These are phyloP conservation scores for Fusarium sp. DNA, from an alignment of 2,329 filamentous ascomycete genomes.

Conservation along the genomic window DNA sequence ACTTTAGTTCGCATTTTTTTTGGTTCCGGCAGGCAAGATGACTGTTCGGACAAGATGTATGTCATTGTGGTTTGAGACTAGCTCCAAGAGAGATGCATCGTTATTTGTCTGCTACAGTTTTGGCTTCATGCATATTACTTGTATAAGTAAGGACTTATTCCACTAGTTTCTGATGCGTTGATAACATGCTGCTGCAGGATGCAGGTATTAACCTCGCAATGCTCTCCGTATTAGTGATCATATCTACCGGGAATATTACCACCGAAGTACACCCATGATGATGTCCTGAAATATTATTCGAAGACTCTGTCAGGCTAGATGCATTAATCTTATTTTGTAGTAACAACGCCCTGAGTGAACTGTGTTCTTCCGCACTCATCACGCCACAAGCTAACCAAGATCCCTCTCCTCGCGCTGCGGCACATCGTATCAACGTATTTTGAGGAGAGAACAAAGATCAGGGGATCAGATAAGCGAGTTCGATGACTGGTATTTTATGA, in stretches of 20 bases:
- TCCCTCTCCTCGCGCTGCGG: neutral
- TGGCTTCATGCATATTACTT: neutral
- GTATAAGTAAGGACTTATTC: neutral
- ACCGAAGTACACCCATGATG: neutral
- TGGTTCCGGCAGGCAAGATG: neutral
- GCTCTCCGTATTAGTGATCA: neutral
- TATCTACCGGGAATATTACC: neutral
- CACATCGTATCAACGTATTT: neutral
- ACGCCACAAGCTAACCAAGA: neutral
- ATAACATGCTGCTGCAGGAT: neutral
- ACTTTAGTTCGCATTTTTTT: slow-evolving; percentile 23
- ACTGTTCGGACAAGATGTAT: neutral
- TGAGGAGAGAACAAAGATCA: neutral
- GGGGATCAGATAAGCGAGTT: slow-evolving; percentile 10
- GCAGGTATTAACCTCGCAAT: neutral
- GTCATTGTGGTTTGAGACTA: neutral
- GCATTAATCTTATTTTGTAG: neutral
- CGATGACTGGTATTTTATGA: slow-evolving; percentile 4
- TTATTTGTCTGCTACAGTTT: neutral
- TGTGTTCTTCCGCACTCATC: neutral
- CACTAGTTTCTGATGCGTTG: neutral
- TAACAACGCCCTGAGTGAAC: neutral
- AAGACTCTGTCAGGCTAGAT: neutral
- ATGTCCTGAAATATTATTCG: too few relatives aligned
- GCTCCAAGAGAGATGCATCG: neutral